A percentile compares a stretch with the other conserved stretches of the same genome.
Evolutionary conservation across 2,329 filamentous ascomycete species (phyloP).

Genomic region (Capronia americana): DNA sequence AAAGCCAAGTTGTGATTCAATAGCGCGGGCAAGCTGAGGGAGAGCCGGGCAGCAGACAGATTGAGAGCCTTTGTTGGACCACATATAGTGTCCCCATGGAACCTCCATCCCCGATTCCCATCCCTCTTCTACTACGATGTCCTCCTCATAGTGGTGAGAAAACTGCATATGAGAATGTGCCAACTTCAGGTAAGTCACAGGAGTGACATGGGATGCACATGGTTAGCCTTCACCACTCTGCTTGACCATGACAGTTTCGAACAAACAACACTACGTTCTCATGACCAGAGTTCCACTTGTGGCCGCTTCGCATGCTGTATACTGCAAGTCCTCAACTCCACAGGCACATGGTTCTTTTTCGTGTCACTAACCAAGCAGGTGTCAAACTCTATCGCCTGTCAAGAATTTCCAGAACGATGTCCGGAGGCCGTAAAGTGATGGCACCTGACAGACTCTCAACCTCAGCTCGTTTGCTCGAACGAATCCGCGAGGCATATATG

Average conservation of each 20-base stretch:
- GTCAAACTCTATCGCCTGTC: constrained; percentile 6
- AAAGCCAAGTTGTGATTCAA: constrained; percentile 31
- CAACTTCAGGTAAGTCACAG: background rate
- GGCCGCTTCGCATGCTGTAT: background rate
- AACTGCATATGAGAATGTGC: background rate
- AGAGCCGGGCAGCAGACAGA: background rate
- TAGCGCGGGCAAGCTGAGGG: no score
- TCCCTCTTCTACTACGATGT: background rate
- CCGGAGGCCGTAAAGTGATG: constrained; percentile 58
- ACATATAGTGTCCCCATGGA: background rate
- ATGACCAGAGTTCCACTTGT: background rate
- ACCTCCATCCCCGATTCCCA: background rate
- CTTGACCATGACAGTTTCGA: background rate
- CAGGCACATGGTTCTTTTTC: background rate
- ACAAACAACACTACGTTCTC: background rate
- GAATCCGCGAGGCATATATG: background rate
- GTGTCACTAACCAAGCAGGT: constrained; percentile 3
- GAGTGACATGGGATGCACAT: background rate
- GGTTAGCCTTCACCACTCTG: background rate
- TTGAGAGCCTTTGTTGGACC: background rate
- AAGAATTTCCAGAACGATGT: constrained; percentile 15
- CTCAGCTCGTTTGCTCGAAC: constrained; percentile 5
- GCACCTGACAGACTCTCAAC: constrained; percentile 12
- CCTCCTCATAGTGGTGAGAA: background rate
- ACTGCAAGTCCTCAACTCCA: background rate